Conservation (phyloP, 805 yeast species). For the Starmerella tilneyi region DNA sequence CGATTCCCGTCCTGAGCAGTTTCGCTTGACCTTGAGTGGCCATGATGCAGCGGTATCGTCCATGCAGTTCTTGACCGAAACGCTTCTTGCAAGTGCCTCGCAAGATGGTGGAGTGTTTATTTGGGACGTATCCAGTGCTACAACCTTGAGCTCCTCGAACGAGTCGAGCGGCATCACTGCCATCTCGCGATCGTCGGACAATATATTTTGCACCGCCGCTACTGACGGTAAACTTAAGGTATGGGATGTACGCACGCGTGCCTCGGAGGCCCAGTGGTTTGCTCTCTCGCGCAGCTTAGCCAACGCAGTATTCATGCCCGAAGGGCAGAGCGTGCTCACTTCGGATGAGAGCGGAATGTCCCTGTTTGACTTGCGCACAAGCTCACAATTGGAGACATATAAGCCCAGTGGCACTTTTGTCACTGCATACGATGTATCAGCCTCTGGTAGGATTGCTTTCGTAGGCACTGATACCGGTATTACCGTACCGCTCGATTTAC, state of each 20-base stretch:
- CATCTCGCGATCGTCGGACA: conserved; percentile 71
- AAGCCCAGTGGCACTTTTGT: not conserved
- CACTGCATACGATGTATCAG: conserved; percentile 13
- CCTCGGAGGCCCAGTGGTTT: not conserved
- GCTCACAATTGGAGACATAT: conserved; percentile 3
- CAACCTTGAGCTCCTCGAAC: conserved; percentile 71
- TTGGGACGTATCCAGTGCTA: conserved; percentile 87
- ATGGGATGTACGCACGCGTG: conserved; percentile 19
- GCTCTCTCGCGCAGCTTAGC: not conserved
- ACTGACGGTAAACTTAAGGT: conserved; percentile 16
- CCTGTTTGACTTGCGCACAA: conserved; percentile 20
- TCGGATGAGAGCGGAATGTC: conserved; percentile 3
- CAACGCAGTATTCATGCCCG: conserved; percentile 12
- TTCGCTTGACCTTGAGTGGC: conserved; percentile 10
- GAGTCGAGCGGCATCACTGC: conserved; percentile 1
- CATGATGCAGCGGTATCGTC: conserved; percentile 19
- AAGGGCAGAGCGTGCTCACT: conserved; percentile 12
- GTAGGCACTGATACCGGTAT: conserved; percentile 19
- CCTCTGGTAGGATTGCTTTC: conserved; percentile 22
- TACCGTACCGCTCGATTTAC: conserved; percentile 15
- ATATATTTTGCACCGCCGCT: conserved; percentile 14
- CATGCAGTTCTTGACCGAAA: conserved; percentile 14
- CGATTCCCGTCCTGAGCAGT: conserved; percentile 3
- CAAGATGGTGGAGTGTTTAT: conserved; percentile 29
- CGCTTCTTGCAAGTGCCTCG: conserved; percentile 10